Conservation (phyloP, 352 stramenopile species). For the Phytopythium helicoides region DNA sequence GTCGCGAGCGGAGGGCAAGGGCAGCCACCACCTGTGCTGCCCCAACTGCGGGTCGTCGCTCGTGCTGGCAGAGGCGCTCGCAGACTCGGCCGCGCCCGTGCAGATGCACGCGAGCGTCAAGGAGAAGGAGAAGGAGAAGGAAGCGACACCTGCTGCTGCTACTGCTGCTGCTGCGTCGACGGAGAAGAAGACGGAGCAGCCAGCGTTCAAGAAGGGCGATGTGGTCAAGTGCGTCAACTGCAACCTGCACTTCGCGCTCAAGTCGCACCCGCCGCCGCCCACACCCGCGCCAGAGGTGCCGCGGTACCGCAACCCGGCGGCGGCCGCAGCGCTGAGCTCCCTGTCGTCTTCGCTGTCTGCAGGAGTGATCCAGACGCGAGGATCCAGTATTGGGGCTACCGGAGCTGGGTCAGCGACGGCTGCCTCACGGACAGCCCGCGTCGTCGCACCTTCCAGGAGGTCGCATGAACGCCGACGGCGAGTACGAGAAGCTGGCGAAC, state of each 20-base stretch:
- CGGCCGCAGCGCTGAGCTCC: slow-evolving; percentile 61
- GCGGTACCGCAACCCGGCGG: slow-evolving; percentile 60
- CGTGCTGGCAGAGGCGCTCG: slow-evolving; percentile 37
- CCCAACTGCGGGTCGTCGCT: slow-evolving; percentile 63
- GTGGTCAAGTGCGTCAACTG: slow-evolving; percentile 73
- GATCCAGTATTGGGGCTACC: slow-evolving; percentile 26
- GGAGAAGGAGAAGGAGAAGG: background rate
- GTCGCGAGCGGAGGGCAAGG: background rate
- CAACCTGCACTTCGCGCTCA: slow-evolving; percentile 74
- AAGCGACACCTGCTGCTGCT: too few relatives aligned
- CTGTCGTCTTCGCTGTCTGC: slow-evolving; percentile 55
- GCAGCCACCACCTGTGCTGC: slow-evolving; percentile 37
- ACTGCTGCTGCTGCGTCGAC: slow-evolving; percentile 9
- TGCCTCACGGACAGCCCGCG: slow-evolving; percentile 4
- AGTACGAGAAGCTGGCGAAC: slow-evolving; percentile 73
- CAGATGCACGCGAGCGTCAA: slow-evolving; percentile 10
- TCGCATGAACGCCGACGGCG: slow-evolving; percentile 65
- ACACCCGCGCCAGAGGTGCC: slow-evolving; percentile 11
- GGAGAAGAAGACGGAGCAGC: slow-evolving; percentile 2
- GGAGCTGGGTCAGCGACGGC: slow-evolving; percentile 9
- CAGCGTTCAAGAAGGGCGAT: slow-evolving; percentile 70
- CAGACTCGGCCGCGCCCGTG: slow-evolving; percentile 6
- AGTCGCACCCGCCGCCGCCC: slow-evolving; percentile 26
- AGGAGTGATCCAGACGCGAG: slow-evolving; percentile 42
- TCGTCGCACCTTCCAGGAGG: slow-evolving; percentile 16